Conservation (phyloP, 176 grass and related monocot species). For the bread wheat (Triticum aestivum) region DNA sequence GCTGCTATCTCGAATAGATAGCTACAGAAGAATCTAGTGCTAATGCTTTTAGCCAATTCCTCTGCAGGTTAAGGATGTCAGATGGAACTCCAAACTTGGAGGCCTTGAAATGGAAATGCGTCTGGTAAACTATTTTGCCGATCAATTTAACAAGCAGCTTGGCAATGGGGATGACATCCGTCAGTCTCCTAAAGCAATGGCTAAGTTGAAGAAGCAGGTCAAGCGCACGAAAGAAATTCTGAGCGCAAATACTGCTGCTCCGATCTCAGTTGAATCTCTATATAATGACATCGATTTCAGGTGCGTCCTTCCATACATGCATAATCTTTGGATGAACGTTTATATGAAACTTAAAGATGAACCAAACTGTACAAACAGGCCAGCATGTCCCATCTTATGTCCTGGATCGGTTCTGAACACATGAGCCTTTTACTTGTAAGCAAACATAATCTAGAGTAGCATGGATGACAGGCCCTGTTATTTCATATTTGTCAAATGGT, state of each 20-base stretch:
- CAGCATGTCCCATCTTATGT: conserved; percentile 1
- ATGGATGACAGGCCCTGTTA: background rate
- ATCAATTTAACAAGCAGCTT: conserved; percentile 90
- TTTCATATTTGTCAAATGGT: conserved; percentile 17
- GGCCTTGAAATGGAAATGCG: conserved; percentile 90
- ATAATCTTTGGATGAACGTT: background rate
- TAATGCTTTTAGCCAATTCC: conserved; percentile 14
- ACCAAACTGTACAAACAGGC: conserved; percentile 8
- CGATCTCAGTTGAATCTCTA: conserved; percentile 95
- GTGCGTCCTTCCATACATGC: conserved; percentile 29
- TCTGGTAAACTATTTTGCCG: conserved; percentile 78
- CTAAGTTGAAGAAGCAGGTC: conserved; percentile 99
- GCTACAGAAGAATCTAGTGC: background rate
- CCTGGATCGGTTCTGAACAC: background rate
- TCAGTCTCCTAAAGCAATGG: conserved; percentile 94
- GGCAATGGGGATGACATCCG: conserved; percentile 83
- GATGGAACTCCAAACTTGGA: conserved; percentile 93
- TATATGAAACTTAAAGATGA: conserved; percentile 12
- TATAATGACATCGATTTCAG: conserved; percentile 95
- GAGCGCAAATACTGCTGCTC: conserved; percentile 88
- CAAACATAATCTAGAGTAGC: conserved; percentile 26
- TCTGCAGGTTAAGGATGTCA: conserved; percentile 89
- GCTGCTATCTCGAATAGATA: background rate
- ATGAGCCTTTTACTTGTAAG: background rate
- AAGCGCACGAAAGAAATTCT: conserved; percentile 99